Evolutionary conservation across 129 eudicot genomes (phyloP), one percentile per base, ranked within the genome.

Genomic region (Mikania micrantha): DNA sequence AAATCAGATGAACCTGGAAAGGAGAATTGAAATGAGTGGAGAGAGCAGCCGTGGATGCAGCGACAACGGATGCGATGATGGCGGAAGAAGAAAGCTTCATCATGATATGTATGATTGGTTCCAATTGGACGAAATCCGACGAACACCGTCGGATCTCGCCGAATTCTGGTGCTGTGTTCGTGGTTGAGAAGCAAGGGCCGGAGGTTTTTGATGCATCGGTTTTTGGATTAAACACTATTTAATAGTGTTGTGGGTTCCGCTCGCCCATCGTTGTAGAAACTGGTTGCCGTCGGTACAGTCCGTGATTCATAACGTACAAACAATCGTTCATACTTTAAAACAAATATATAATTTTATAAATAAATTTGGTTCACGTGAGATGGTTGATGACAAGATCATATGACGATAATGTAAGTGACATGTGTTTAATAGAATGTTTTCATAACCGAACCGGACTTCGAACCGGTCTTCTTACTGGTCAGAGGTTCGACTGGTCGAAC

Each of bases 141-240:
- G 84, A 63, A 2, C 27, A 17, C 42, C 35, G 79, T 74, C 84
- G 84, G 84, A 79, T 83, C 83, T 78, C 81, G 81, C 68, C 68
- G 59, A 13, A 32, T 67, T 66, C 20, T 24, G 47, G 60, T 67
- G 2, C 24, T 29, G 63, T 62, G 65, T 54, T 54, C 53, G 29
- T 27, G 13, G 22, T 1, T 19, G 19, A 44, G 42, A 45, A 19
- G 54, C 3, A 7, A 47, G 54, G 2, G 22, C 13, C 9, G 13
- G n/a, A n/a, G n/a, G n/a, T n/a, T n/a, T 21, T 34, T 44, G 62
- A 62, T 73, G 38, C 1, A 35, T 47, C 21, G 77, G 54, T 34
- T 38, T 49, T 35, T 39, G 64, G 41, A 63, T 48, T 73, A 24
- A 62, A 73, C 10, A 5, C 17, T 17, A 49, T 62, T 63, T 62